These are phyloP conservation scores for Rosa lucieae DNA, from an alignment of 306 rosid species.

Conservation along the genomic window DNA sequence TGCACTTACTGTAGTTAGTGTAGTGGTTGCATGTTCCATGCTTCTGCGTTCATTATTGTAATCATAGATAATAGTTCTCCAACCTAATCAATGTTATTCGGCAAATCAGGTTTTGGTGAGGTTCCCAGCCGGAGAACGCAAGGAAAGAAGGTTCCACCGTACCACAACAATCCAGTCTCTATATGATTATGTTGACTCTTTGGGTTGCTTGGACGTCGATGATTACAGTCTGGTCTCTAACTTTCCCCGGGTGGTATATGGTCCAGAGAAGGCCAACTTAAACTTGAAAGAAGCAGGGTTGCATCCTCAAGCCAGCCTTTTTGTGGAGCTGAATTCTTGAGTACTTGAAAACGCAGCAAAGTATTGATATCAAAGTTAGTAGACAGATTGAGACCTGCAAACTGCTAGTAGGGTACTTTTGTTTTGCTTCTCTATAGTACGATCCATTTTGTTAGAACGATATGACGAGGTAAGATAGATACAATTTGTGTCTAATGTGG, in stretches of 20 bases:
- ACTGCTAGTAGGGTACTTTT: slow-evolving; percentile 15
- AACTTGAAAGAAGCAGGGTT: slow-evolving; percentile 92
- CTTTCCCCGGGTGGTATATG: slow-evolving; percentile 84
- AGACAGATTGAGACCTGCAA: slow-evolving; percentile 4
- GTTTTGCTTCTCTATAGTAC: neutral
- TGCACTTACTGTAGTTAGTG: neutral
- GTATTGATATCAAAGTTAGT: slow-evolving; percentile 1
- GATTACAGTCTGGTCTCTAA: slow-evolving; percentile 79
- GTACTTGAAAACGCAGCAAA: neutral
- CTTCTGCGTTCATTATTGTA: neutral
- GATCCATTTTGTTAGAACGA: slow-evolving; percentile 18
- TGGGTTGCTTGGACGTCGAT: slow-evolving; percentile 69
- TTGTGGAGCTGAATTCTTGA: slow-evolving; percentile 51
- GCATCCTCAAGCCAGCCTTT: slow-evolving; percentile 82
- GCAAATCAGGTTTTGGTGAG: slow-evolving; percentile 80
- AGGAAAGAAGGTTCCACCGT: slow-evolving; percentile 85
- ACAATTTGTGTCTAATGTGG: slow-evolving; percentile 8
- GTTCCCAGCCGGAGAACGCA: slow-evolving; percentile 91
- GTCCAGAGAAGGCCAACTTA: slow-evolving; percentile 54
- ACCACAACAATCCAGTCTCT: slow-evolving; percentile 62
- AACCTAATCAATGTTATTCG: slow-evolving; percentile 13
- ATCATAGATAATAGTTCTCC: neutral
- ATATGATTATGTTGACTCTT: slow-evolving; percentile 87
- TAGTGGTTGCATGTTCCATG: neutral
- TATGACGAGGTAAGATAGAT: slow-evolving; percentile 22